These are phyloP conservation scores for Auricularia heimuer DNA, from an alignment of 768 basidiomycete species.

Conservation along the genomic window DNA sequence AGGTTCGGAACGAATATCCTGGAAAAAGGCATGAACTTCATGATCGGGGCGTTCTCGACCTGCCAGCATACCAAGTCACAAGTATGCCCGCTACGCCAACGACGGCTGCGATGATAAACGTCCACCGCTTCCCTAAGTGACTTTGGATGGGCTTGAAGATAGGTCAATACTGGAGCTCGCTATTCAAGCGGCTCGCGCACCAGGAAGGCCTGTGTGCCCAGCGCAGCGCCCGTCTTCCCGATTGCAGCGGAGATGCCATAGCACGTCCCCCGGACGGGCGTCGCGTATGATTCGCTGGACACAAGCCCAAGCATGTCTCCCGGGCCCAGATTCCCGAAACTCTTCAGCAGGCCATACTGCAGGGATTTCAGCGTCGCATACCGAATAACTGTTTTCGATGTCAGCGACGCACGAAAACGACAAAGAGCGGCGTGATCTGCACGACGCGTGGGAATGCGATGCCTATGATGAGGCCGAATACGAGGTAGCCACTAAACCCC, in stretches of 20 bases:
- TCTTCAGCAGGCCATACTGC: constrained; percentile 59
- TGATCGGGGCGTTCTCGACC: background rate
- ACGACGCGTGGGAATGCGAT: constrained; percentile 53
- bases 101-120: constrained; percentile 51
- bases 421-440: constrained; percentile 51
- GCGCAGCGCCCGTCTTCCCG: constrained; percentile 62
- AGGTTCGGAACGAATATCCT: constrained; percentile 54
- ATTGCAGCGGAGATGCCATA: constrained; percentile 61
- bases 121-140: constrained; percentile 63
- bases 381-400: background rate
- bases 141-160: constrained; percentile 42
- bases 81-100: background rate
- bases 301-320: constrained; percentile 63
- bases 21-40: background rate
- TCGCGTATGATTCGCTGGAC: constrained; percentile 59
- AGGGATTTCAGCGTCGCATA: background rate
- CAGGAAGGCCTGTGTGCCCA: constrained; percentile 58
- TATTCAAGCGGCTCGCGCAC: background rate
- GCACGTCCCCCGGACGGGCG: constrained; percentile 58
- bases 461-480: constrained; percentile 55
- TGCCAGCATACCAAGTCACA: background rate
- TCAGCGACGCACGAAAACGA: constrained; percentile 44
- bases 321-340: constrained; percentile 61
- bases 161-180: background rate
- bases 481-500: constrained; percentile 57